Percentiles rank a stretch among this genome's conserved stretches.
Evolutionary conservation across 2,329 filamentous ascomycete species (phyloP).

Genomic region (Blumeria hordei): DNA sequence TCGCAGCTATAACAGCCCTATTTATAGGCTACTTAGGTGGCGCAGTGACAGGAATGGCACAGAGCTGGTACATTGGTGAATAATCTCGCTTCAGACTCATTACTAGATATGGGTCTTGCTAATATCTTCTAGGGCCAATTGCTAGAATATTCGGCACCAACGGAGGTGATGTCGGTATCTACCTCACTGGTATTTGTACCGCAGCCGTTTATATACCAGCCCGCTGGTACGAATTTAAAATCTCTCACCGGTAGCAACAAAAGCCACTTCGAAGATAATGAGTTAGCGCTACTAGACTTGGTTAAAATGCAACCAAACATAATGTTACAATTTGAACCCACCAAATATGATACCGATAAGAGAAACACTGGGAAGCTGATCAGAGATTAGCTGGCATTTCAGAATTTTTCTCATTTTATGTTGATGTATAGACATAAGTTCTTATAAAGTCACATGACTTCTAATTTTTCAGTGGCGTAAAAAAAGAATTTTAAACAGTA

Average conservation of each 20-base stretch:
- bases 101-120: not conserved
- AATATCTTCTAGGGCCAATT: constrained; percentile 8
- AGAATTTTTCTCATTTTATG: no score
- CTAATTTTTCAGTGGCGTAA: no score
- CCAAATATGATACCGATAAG: no score
- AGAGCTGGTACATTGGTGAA: constrained; percentile 13
- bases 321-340: no score
- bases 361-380: no score
- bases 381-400: no score
- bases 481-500: no score
- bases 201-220: constrained; percentile 10
- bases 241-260: constrained; percentile 1
- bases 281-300: no score
- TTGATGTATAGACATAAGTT: no score
- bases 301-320: no score
- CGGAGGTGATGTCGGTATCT: constrained; percentile 14
- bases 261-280: no score
- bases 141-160: constrained; percentile 11
- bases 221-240: constrained; percentile 12
- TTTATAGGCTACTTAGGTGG: constrained; percentile 12
- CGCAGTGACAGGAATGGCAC: constrained; percentile 13
- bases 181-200: constrained; percentile 9
- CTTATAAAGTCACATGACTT: no score
- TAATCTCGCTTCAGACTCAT: not conserved
- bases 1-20: constrained; percentile 12